phyloP scores from a whole-genome alignment of 176 grass and related monocot species.

The Themeda triandra region DNA sequence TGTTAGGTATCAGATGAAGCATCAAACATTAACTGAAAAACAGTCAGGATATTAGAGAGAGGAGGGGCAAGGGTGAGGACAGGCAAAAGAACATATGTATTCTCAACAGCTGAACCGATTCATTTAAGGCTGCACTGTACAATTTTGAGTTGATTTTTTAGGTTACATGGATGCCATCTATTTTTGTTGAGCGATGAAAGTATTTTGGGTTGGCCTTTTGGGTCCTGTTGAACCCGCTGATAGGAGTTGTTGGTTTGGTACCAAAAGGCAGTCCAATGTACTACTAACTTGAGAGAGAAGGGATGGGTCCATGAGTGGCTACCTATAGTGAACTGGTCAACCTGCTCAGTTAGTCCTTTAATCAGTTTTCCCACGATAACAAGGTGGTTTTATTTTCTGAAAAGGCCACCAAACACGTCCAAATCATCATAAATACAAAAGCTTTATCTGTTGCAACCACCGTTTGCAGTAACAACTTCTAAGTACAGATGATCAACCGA shows the following conservation, averaged over 20 bases:
- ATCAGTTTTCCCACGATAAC: constrained; percentile 19
- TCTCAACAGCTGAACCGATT: not conserved
- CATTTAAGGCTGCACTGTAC: not conserved
- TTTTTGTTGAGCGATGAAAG: constrained; percentile 8
- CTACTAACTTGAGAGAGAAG: constrained; percentile 33
- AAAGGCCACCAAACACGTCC: constrained; percentile 24
- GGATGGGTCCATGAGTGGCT: constrained; percentile 5
- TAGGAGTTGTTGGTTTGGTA: constrained; percentile 38
- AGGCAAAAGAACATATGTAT: not conserved
- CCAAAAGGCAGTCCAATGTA: constrained; percentile 8
- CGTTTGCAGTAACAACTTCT: not conserved
- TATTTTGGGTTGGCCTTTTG: constrained; percentile 13
- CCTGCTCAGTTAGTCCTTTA: constrained; percentile 4
- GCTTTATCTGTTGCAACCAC: constrained; percentile 37
- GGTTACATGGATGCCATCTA: not conserved
- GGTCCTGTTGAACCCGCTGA: constrained; percentile 20
- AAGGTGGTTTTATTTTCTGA: not conserved
- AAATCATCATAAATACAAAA: constrained; percentile 33
- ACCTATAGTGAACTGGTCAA: constrained; percentile 22
- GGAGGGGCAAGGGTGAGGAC: not conserved
- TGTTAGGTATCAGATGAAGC: not conserved
- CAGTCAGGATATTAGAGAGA: not conserved
- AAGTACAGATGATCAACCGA: not conserved
- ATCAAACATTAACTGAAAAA: not conserved
- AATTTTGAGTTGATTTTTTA: not conserved